A percentile compares a stretch with the other conserved stretches of the same genome.
Evolutionary conservation across 768 basidiomycete species (phyloP).

Genomic region (Trametes punicea): DNA sequence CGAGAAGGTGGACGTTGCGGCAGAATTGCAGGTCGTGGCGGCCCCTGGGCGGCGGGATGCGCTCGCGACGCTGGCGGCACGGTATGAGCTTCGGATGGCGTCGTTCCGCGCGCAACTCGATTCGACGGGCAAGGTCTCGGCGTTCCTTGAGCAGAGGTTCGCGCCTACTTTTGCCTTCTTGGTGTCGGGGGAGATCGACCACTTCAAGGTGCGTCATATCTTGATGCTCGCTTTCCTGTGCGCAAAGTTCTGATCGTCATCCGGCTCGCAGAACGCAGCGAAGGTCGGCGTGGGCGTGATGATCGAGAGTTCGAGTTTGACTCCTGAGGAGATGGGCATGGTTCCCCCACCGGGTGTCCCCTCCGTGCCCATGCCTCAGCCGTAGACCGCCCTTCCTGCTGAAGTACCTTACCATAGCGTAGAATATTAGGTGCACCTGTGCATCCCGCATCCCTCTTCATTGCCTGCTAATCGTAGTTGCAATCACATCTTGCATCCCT

Average conservation of each 20-base stretch:
- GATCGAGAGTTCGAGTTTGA: conserved; percentile 84
- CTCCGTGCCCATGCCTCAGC: conserved; percentile 15
- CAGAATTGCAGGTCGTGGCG: conserved; percentile 83
- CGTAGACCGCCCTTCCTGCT: neutral
- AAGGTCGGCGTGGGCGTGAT: conserved; percentile 97
- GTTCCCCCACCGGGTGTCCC: conserved; percentile 27
- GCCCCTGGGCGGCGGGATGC: conserved; percentile 83
- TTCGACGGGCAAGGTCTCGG: conserved; percentile 92
- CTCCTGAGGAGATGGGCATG: conserved; percentile 76
- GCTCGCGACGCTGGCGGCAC: conserved; percentile 89
- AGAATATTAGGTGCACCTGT: conserved; percentile 18
- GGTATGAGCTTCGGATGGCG: conserved; percentile 92
- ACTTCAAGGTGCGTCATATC: conserved; percentile 73
- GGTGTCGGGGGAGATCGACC: conserved; percentile 96
- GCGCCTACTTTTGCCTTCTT: conserved; percentile 94
- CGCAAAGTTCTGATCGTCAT: neutral
- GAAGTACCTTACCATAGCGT: conserved; percentile 19
- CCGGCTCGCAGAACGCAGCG: conserved; percentile 66
- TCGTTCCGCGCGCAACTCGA: conserved; percentile 95
- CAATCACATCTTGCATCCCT: conserved; percentile 13
- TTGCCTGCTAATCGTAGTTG: conserved; percentile 20
- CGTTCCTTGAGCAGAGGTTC: conserved; percentile 92
- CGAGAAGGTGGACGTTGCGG: conserved; percentile 96
- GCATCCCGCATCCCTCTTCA: conserved; percentile 19
- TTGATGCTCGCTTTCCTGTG: neutral